Conservation (phyloP, 2,329 filamentous ascomycete species). For the Talaromyces sp. region DNA sequence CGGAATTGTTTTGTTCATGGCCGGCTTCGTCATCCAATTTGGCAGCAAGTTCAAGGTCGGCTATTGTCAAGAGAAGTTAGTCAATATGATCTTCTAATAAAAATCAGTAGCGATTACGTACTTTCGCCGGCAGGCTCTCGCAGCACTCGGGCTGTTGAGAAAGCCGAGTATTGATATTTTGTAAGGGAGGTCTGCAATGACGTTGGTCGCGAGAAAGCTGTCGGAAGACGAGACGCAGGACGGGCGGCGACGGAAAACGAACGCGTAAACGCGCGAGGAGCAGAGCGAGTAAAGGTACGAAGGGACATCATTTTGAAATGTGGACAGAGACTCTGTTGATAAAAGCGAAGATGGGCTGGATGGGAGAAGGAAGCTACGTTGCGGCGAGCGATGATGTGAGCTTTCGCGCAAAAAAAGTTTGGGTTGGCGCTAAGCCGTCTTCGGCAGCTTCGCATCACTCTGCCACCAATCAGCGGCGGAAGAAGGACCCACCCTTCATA, state of each 20-base stretch:
- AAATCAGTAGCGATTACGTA: constrained; percentile 13
- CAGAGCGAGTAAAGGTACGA: constrained; percentile 58
- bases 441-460: neutral
- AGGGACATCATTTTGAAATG: constrained; percentile 61
- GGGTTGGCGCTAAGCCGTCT: constrained; percentile 16
- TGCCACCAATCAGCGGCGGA: constrained; percentile 5
- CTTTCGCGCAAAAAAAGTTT: constrained; percentile 17
- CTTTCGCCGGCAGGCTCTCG: constrained; percentile 42
- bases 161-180: constrained; percentile 31
- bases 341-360: neutral
- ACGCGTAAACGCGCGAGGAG: constrained; percentile 59
- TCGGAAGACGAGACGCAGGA: constrained; percentile 43
- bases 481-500: neutral
- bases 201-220: constrained; percentile 42
- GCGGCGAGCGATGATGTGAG: constrained; percentile 11
- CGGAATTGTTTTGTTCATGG: constrained; percentile 77
- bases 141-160: constrained; percentile 40
- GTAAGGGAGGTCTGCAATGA: constrained; percentile 26
- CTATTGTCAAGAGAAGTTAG: constrained; percentile 23
- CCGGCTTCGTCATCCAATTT: constrained; percentile 82
- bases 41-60: constrained; percentile 72
- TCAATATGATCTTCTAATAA: neutral
- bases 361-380: neutral
- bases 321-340: neutral
- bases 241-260: constrained; percentile 46